Evolutionary conservation across 2,329 filamentous ascomycete species (phyloP), one percentile per base, ranked within the genome.

Genomic region (Diaporthe batatas): DNA sequence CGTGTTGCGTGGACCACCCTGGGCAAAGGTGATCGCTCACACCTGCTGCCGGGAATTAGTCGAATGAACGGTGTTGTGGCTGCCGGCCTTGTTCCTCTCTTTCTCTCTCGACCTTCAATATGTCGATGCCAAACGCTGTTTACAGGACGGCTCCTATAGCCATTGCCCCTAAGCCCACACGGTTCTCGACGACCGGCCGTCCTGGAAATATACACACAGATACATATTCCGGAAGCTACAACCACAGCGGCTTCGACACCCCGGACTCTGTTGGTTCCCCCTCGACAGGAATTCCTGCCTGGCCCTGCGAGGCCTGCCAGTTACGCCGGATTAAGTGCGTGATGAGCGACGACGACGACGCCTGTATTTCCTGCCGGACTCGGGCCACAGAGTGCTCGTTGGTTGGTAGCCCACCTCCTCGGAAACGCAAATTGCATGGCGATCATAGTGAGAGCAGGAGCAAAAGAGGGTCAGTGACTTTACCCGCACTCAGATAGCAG

Each of bases 321-420:
- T 88, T 89, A 81, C 90, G 92, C 76, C 93, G 93, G 81, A 90
- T 90, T 78, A 92, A 92, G 83, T 96, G 94, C 83, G 91, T 94
- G 75, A 89, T 93, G 80, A 84, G 83, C 76, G 92, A 94, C 79
- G 93, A 96, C 80, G 92, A 92, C 76, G 87, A 87, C 51, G 86
- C 88, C 76, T 96, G 94, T 82, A 88, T 94, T 75, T 87, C 94
- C 75, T 97, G 94, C 83, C 92, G 94, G 80, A 91, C 92, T 80
- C 91, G 92, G 82, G 92, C 91, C 78, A 90, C 93, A 79, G 91
- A 94, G 77, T 96, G 94, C 83, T 95, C 94, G 55, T 91, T 95
- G 80, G 87, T 91, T 67, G 91, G 92, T 76, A 94, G 92, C 81
- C 93, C 93, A 32, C 91, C 91, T 79, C 91, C 92, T 72, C 90